These are phyloP conservation scores for Solanum appendiculatum DNA, from an alignment of 257 asterid genomes.

Conservation along the genomic window DNA sequence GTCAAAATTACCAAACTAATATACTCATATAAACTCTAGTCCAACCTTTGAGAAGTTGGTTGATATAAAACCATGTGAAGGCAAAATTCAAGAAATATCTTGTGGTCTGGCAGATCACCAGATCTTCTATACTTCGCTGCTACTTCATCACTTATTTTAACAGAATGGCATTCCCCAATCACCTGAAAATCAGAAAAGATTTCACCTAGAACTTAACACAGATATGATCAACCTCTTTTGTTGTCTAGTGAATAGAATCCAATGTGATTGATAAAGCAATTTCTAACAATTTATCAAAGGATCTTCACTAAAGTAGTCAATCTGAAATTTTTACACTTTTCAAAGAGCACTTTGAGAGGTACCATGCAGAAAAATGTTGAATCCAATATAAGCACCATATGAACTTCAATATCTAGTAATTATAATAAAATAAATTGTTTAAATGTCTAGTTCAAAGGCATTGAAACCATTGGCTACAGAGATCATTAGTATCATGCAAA, in stretches of 20 bases:
- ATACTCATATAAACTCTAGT: neutral
- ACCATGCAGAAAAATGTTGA: neutral
- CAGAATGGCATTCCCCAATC: constrained; percentile 82
- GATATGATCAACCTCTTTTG: neutral
- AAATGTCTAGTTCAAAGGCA: neutral
- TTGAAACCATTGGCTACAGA: neutral
- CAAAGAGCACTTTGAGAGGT: neutral
- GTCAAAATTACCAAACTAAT: neutral
- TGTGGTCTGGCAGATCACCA: constrained; percentile 53
- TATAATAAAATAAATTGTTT: neutral
- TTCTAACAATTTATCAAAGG: neutral
- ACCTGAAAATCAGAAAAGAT: constrained; percentile 44
- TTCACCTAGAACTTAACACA: neutral
- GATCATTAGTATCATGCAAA: neutral
- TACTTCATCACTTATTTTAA: constrained; percentile 51
- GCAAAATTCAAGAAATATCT: constrained; percentile 78
- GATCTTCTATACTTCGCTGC: constrained; percentile 40
- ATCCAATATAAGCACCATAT: neutral
- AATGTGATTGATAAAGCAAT: neutral
- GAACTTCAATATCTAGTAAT: neutral
- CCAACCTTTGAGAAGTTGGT: constrained; percentile 70
- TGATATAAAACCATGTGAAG: constrained; percentile 80
- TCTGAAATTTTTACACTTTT: neutral
- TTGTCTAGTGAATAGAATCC: neutral
- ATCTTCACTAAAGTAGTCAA: neutral